Conservation (phyloP, 768 basidiomycete genomes). For the Termitomyces sp. region DNA sequence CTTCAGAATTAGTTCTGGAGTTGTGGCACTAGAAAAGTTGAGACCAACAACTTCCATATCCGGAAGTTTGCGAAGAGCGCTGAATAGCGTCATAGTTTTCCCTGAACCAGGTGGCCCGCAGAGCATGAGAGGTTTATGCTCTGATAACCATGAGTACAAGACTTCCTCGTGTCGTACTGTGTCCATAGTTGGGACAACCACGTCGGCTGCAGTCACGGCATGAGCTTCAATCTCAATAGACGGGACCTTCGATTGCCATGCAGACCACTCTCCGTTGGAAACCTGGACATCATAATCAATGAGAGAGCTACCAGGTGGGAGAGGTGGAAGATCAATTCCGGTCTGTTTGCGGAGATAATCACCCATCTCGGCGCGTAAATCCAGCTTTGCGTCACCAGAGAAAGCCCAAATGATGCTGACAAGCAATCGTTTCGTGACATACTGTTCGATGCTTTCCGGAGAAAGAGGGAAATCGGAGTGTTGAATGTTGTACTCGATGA, state of each 20-base stretch:
- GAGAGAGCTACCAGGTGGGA: conserved; percentile 74
- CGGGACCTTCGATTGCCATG: conserved; percentile 92
- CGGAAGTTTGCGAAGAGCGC: conserved; percentile 93
- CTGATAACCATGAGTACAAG: conserved; percentile 96
- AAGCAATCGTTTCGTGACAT: conserved; percentile 84
- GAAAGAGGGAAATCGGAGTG: conserved; percentile 93
- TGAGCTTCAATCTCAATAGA: conserved; percentile 97
- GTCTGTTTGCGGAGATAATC: conserved; percentile 82
- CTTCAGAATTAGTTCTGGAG: conserved; percentile 96
- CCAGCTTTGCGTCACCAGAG: conserved; percentile 92
- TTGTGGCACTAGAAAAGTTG: conserved; percentile 99
- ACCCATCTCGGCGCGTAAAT: conserved; percentile 85
- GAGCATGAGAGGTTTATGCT: conserved; percentile 97
- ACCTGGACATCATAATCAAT: conserved; percentile 96
- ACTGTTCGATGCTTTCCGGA: conserved; percentile 82
- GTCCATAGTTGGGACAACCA: conserved; percentile 97
- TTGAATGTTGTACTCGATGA: conserved; percentile 92
- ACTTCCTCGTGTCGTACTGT: conserved; percentile 99
- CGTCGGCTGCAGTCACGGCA: conserved; percentile 90
- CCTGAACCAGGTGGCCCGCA: conserved; percentile 99
- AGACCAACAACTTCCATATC: conserved; percentile 99
- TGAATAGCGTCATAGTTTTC: conserved; percentile 99
- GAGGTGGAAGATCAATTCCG: conserved; percentile 83
- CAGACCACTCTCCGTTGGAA: conserved; percentile 77
- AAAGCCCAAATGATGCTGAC: conserved; percentile 98